Base-by-base conservation (phyloP, 164 flowering plant genomes). In the Paratinospora sagittata region DNA sequence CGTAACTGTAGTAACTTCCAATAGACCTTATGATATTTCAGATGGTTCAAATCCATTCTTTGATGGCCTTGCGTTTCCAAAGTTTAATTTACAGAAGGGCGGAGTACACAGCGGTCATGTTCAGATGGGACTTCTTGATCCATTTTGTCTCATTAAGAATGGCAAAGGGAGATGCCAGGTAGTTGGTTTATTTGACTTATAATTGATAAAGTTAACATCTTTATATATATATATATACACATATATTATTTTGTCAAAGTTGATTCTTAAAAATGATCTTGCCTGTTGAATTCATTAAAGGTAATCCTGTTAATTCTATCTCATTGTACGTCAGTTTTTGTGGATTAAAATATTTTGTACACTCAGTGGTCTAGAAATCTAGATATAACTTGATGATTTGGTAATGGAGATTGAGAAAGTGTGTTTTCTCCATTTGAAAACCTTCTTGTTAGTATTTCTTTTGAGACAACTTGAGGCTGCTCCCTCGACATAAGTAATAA, bases 51-150 rank as follows among this genome's bases (percentile, higher is more conserved):
- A 95, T 81, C 96, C 97, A 55, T 83, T 91, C 72, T 91, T 91
- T 70, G 82, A 87, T 76, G 88, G 85, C 23, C 84, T 69, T 37
- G 64, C 64, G 57, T 76, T 69, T 74, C 96, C 97, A 23, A 90
- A 75, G 81, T 95, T 92, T 62, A 65, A 80, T 68, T 67, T 95
- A 62, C 58, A 74, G 71, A 88, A 73, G 70, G 76, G 80, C 75
- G 97, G 93, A 60, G 90, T 95, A 23, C 99, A 95, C 41, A 90
- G 97, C 66, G 97, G 97, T 47, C 99, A 95, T 82, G 96, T 91
- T 39, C 96, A 91, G 77, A 87, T 30, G 12, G 85, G 96, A 36
- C 80, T 89, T 65, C 74, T 71, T 23, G 99, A 95, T 82, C 94
- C 93, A 34, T 91, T 88, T 81, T 95, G 99, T 83, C 61, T 82